Conservation (phyloP, 140 eudicot species). For the Ambrosia hybrid region DNA sequence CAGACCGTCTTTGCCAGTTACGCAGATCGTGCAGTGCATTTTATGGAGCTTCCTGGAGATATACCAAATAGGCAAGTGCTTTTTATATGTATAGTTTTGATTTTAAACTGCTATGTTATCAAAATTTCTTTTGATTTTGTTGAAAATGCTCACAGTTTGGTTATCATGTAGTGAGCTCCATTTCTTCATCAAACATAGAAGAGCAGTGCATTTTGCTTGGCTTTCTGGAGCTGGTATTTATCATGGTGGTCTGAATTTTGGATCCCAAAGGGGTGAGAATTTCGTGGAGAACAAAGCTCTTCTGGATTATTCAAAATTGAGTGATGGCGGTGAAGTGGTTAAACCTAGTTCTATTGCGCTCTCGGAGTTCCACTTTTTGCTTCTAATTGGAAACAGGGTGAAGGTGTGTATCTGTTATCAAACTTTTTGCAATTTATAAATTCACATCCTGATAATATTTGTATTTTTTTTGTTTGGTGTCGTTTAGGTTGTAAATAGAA, state of each 20-base stretch:
- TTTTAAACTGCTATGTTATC: slow-evolving; percentile 4
- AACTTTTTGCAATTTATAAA: not conserved
- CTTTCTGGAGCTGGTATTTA: slow-evolving; percentile 99
- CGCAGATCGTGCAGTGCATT: slow-evolving; percentile 82
- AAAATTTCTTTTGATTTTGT: not conserved
- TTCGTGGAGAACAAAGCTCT: slow-evolving; percentile 99
- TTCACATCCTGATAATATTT: not conserved
- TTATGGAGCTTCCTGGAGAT: slow-evolving; percentile 99
- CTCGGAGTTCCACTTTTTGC: slow-evolving; percentile 92
- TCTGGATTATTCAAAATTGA: slow-evolving; percentile 73
- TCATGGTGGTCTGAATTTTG: slow-evolving; percentile 92
- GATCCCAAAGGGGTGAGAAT: slow-evolving; percentile 87
- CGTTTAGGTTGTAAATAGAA: slow-evolving; percentile 82
- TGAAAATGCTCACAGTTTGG: not conserved
- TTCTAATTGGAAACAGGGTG: slow-evolving; percentile 91
- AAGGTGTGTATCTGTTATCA: slow-evolving; percentile 48
- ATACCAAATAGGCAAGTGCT: slow-evolving; percentile 72
- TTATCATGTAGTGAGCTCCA: slow-evolving; percentile 78
- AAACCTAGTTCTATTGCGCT: slow-evolving; percentile 91
- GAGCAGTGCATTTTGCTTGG: slow-evolving; percentile 97
- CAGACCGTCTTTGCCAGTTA: slow-evolving; percentile 86
- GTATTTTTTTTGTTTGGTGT: not conserved
- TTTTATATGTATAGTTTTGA: slow-evolving; percentile 10
- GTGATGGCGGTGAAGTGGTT: slow-evolving; percentile 72
- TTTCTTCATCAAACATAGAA: slow-evolving; percentile 78